Conservation (phyloP, 495 filamentous ascomycete genomes). For the Xylaria flabelliformis region DNA sequence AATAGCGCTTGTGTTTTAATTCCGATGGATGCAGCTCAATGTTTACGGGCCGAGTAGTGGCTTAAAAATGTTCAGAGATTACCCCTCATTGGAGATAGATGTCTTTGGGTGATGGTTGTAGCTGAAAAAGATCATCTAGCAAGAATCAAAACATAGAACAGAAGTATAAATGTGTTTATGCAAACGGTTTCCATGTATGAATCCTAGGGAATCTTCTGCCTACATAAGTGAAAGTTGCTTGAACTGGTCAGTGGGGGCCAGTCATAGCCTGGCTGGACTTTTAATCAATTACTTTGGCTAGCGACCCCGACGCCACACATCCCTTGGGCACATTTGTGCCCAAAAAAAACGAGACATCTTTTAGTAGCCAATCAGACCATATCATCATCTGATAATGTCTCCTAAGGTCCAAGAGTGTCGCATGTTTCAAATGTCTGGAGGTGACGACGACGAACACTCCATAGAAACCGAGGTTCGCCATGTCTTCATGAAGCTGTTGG, state of each 20-base stretch:
- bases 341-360: neutral
- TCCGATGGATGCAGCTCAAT: neutral
- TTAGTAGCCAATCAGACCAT: neutral
- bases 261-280: neutral
- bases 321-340: neutral
- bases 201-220: neutral
- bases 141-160: neutral
- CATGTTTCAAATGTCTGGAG: too few relatives aligned
- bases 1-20: neutral
- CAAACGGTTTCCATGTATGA: neutral
- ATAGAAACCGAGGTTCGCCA: neutral
- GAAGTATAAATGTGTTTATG: neutral
- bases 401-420: too few relatives aligned
- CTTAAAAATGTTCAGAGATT: neutral
- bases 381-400: neutral
- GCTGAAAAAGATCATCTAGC: neutral
- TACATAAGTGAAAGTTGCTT: too few relatives aligned
- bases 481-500: neutral
- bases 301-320: neutral
- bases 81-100: neutral
- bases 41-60: neutral
- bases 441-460: neutral
- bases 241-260: neutral
- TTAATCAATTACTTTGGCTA: neutral
- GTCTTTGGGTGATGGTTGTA: neutral